Base-by-base conservation (phyloP, 352 stramenopile genomes). In the Phytophthora foliorum region DNA sequence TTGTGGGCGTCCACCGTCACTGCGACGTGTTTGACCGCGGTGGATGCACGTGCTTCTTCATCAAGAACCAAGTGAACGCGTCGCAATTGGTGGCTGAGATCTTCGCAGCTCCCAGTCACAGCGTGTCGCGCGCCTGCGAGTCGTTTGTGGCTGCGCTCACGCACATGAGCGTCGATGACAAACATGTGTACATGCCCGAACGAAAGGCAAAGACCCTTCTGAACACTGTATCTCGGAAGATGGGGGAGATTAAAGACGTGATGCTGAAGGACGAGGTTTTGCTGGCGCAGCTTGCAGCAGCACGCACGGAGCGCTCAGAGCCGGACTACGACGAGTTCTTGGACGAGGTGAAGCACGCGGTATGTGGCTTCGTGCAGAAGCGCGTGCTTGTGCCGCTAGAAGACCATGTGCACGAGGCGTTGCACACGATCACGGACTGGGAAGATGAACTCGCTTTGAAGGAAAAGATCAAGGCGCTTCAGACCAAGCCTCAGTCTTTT, bases 321-420 rank as follows among this genome's bases (percentile, higher is more conserved):
- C 61, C 74, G 25, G 78, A 85, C 25, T 84, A 83, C 38, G 80
- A 92, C 39, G 78, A 92, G 31, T 87, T 89, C 27, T 51, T 90
- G 16, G 80, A 90, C 11, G 78, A 90, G 31, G 58, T 90, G 22
- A 86, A 84, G 24, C 81, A 83, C 49, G 80, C 80, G 21, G 78
- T 86, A n/a, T 77, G 72, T 25, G 67, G 60, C 0, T 84, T 85
- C 24, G 74, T 90, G 22, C 80, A 92, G 63, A 81, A 77, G 49
- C 66, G 59, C 21, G 69, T 92, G 44, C 61, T 88, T 31, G 74
- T 92, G 32, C 66, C 75, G 8, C 67, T 92, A 31, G 84, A 92
- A 54, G 84, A 92, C 48, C 78, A 89, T 62, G 66, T 92, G 13
- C 64, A 86, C 42, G 84, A 92, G 42, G 73, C 81, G 17, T 38